Conservation (phyloP, 345 rosid genomes). For the Cardamine occulta region DNA sequence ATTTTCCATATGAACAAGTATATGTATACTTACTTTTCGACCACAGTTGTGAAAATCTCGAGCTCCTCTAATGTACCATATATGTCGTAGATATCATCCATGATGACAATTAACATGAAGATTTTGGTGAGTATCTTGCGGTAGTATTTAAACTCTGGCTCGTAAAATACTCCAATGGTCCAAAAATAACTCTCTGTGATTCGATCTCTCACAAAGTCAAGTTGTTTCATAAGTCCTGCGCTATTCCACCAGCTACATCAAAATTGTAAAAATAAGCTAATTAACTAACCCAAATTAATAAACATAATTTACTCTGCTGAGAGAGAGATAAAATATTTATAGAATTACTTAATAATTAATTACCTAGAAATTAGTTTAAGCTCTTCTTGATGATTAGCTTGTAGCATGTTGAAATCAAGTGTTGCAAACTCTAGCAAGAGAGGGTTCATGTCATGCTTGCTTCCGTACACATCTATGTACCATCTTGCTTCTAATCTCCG, state of each 20-base stretch:
- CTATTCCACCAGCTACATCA: neutral
- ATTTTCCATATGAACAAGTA: too few species aligned
- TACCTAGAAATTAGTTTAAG: conserved; percentile 46
- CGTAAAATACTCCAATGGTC: too few species aligned
- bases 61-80: too few species aligned
- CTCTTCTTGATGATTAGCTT: conserved; percentile 51
- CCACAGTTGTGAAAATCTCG: too few species aligned
- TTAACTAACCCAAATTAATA: neutral
- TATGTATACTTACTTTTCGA: too few species aligned
- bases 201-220: too few species aligned
- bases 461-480: conserved; percentile 49
- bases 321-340: neutral
- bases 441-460: conserved; percentile 25
- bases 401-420: conserved; percentile 54
- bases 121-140: too few species aligned
- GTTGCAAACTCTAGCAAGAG: conserved; percentile 51
- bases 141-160: too few species aligned
- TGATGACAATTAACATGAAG: too few species aligned
- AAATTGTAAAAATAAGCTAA: neutral
- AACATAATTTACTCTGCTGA: neutral
- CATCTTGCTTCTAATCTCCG: conserved; percentile 54
- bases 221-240: too few species aligned
- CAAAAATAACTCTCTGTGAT: too few species aligned
- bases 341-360: neutral
- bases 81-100: too few species aligned